Evolutionary conservation across 345 rosid genomes (phyloP), one percentile per base, ranked within the genome.

Genomic region (Lepidium aucheri): DNA sequence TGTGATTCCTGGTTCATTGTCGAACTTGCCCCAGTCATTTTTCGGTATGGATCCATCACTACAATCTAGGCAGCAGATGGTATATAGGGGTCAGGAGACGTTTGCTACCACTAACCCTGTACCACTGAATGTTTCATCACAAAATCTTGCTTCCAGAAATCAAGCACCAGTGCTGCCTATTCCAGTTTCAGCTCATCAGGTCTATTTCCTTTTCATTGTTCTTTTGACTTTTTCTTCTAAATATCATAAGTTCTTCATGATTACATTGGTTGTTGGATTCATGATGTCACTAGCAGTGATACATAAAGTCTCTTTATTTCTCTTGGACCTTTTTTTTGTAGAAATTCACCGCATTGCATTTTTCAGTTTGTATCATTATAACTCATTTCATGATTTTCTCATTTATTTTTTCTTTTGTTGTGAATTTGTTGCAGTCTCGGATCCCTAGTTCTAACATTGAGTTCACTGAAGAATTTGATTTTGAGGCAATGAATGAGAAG

Each of bases 401-500:
- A 42, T 15, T 40, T 58, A 13, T 28, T 38, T 3, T 28, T 14
- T 41, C 54, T 34, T 62, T 54, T 64, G 69, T 51, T 69, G 10
- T 69, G 44, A 65, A 63, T 55, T 8, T 66, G 68, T 63, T 70
- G 60, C 79, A 52, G 75, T 79, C 80, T 63, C 71, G 82, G 33
- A 45, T 30, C 40, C 69, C 68, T 67, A 74, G 73, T 61, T 61
- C 73, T 39, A 40, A 53, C 65, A 39, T 24, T 28, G 73, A 74
- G 39, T 74, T 53, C 39, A 53, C 59, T 45, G 89, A 84, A 74
- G 93, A 86, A 68, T 84, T 86, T 75, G 86, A 86, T 80, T 86
- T 86, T 80, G 83, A 78, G 64, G 89, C 89, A 26, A 86, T 86
- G 93, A 84, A 86, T 67, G 87, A 84, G 73, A 82, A 79, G 79